phyloP scores from a whole-genome alignment of 805 yeast species.

The Candida schatavii region DNA sequence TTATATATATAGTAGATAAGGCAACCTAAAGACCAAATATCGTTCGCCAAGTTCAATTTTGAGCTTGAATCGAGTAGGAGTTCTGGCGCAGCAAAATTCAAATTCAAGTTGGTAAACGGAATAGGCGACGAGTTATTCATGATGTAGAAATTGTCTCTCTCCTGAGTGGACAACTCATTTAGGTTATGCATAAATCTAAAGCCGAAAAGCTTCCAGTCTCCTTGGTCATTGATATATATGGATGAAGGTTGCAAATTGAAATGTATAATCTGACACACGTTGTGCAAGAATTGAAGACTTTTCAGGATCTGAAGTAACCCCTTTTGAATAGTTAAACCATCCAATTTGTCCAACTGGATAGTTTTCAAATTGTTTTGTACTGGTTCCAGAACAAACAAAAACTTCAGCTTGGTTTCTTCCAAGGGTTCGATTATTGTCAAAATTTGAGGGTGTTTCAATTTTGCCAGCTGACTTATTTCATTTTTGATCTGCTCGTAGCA shows the following conservation, averaged over 20 bases:
- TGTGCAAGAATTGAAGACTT: conserved; percentile 81
- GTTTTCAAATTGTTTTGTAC: conserved; percentile 56
- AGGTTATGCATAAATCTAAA: conserved; percentile 48
- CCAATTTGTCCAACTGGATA: conserved; percentile 37
- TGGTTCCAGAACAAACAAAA: conserved; percentile 82
- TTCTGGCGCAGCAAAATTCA: conserved; percentile 84
- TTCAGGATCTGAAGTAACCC: conserved; percentile 78
- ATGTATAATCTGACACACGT: conserved; percentile 71
- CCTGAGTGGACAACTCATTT: conserved; percentile 46
- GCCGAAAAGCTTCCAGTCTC: conserved; percentile 94
- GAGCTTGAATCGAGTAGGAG: conserved; percentile 58
- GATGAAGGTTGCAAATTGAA: conserved; percentile 76
- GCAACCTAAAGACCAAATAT: conserved; percentile 81
- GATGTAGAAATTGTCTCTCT: conserved; percentile 56
- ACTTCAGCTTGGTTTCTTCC: conserved; percentile 77
- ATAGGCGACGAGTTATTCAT: conserved; percentile 74
- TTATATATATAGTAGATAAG: conserved; percentile 70
- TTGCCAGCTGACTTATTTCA: conserved; percentile 71
- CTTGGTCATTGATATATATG: conserved; percentile 71
- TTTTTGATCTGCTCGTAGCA: conserved; percentile 59
- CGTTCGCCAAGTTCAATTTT: conserved; percentile 61
- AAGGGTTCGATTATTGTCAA: conserved; percentile 82
- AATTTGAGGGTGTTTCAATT: conserved; percentile 86
- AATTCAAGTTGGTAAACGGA: conserved; percentile 72
- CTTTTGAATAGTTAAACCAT: conserved; percentile 71